phyloP scores from a whole-genome alignment of 2,329 filamentous ascomycete species.

The Penicillium sp. region DNA sequence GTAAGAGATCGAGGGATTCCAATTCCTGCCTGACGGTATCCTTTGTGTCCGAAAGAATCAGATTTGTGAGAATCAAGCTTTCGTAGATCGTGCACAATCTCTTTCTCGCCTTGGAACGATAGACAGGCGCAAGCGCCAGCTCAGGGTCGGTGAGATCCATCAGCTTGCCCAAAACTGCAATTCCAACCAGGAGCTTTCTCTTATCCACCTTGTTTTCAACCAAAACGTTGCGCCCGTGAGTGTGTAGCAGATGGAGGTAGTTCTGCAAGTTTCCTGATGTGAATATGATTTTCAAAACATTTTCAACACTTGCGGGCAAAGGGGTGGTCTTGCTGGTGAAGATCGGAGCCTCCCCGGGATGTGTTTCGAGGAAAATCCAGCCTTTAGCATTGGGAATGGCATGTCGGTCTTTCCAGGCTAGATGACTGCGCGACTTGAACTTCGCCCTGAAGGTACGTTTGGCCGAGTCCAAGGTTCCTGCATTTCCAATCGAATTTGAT shows the following conservation, averaged over 20 bases:
- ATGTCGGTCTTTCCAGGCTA: constrained; percentile 6
- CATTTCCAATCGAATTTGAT: background rate
- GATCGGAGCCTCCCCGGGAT: background rate
- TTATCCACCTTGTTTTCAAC: background rate
- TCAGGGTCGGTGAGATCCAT: background rate
- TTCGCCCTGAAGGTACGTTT: background rate
- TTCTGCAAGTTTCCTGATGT: background rate
- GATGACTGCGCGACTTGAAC: background rate
- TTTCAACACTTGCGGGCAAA: background rate
- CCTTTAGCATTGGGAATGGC: background rate
- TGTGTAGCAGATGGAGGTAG: background rate
- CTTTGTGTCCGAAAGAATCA: background rate
- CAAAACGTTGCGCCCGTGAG: background rate
- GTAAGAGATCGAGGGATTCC: background rate
- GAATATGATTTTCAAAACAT: constrained; percentile 1
- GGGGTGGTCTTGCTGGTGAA: background rate
- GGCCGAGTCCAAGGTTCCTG: background rate
- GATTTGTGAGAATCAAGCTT: background rate
- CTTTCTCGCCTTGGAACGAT: background rate
- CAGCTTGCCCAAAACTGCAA: background rate
- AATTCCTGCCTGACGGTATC: background rate
- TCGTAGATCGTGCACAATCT: background rate
- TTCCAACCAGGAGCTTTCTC: background rate
- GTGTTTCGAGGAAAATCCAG: background rate
- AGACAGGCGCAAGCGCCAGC: background rate